A percentile compares a stretch with the other conserved stretches of the same genome.
phyloP scores from a whole-genome alignment of 331 rosid genomes.

The Stylosanthes scabra region DNA sequence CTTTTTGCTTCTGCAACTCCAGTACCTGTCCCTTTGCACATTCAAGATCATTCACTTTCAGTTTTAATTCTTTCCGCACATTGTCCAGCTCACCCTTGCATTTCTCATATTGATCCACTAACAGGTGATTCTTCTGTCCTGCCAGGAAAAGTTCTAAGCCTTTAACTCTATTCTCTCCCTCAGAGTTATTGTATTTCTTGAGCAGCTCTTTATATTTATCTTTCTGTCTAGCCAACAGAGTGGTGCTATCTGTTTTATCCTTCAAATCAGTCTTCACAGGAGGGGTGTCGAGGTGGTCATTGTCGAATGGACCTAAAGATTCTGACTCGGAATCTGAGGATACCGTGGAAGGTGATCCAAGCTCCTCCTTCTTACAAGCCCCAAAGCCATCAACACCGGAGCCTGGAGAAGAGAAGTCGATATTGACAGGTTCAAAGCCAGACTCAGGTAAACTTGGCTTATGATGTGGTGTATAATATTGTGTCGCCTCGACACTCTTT shows the following conservation, averaged over 20 bases:
- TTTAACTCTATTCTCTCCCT: constrained; percentile 53
- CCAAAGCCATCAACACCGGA: constrained; percentile 58
- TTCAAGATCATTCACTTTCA: constrained; percentile 58
- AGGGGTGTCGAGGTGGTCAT: constrained; percentile 42
- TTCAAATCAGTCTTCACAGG: constrained; percentile 37
- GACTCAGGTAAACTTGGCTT: constrained; percentile 47
- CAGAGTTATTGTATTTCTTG: constrained; percentile 36
- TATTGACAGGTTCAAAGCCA: constrained; percentile 43
- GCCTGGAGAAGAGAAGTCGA: constrained; percentile 54
- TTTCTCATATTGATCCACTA: constrained; percentile 47
- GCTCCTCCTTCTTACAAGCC: constrained; percentile 54
- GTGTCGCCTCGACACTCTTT: constrained; percentile 39
- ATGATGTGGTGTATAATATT: constrained; percentile 57
- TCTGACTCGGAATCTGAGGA: constrained; percentile 64
- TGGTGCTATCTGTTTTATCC: constrained; percentile 36
- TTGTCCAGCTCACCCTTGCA: constrained; percentile 42
- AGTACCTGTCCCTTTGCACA: constrained; percentile 46
- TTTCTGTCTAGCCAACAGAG: constrained; percentile 33
- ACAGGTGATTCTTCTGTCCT: constrained; percentile 43
- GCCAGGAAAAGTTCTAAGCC: constrained; percentile 51
- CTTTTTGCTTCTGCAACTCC: constrained; percentile 53
- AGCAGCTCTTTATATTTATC: constrained; percentile 49
- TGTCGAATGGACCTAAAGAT: constrained; percentile 36
- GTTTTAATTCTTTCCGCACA: constrained; percentile 39
- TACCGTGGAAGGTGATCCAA: constrained; percentile 57